Evolutionary conservation across 129 eudicot genomes (phyloP).

Genomic region (Chrysanthemum lavandulifolium): DNA sequence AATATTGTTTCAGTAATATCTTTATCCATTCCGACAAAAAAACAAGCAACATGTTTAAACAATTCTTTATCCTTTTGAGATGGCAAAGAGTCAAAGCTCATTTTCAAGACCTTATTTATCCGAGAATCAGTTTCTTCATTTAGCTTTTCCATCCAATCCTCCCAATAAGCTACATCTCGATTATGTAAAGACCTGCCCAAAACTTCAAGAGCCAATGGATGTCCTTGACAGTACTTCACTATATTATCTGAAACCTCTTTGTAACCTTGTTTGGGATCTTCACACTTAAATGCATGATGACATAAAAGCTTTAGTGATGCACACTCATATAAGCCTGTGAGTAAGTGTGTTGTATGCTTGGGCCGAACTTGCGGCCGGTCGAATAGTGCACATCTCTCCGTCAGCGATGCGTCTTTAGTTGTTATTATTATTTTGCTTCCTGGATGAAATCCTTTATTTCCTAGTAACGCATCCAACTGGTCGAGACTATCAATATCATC

Average conservation of each 20-base stretch:
- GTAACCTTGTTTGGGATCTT: background rate
- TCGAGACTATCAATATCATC: slow-evolving; percentile 6
- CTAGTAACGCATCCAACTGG: background rate
- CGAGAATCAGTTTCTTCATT: background rate
- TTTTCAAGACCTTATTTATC: background rate
- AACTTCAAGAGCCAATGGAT: background rate
- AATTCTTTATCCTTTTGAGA: background rate
- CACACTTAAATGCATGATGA: background rate
- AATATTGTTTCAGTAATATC: background rate
- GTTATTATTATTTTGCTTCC: slow-evolving; percentile 2
- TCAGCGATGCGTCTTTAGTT: background rate
- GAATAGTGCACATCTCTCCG: slow-evolving; percentile 1
- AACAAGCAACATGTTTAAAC: slow-evolving; percentile 1
- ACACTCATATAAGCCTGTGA: fast-evolving
- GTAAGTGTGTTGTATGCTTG: too few relatives aligned
- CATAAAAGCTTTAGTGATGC: background rate
- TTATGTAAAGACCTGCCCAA: background rate
- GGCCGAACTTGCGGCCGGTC: background rate
- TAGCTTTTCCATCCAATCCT: background rate
- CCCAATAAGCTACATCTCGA: background rate
- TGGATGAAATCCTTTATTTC: background rate
- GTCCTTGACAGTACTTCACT: background rate
- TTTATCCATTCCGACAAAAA: background rate
- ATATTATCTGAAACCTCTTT: background rate
- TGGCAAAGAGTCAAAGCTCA: slow-evolving; percentile 5